Evolutionary conservation across 352 stramenopile species (phyloP).

Genomic region (Globisporangium nagaii): DNA sequence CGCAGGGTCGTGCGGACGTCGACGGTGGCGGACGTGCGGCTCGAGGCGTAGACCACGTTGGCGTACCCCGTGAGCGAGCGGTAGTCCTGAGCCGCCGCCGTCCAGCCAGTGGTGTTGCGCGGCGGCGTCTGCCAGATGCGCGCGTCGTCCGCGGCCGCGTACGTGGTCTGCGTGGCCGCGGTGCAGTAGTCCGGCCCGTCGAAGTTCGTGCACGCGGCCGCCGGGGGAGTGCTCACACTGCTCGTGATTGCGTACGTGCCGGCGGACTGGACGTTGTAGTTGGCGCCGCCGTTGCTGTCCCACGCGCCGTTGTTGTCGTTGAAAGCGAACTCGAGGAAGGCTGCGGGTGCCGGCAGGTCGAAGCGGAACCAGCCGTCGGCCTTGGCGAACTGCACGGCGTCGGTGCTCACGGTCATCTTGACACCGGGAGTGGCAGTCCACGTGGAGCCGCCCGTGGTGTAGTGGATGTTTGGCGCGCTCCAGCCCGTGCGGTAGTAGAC

Average conservation of each 20-base stretch:
- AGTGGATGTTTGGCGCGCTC: slow-evolving; percentile 38
- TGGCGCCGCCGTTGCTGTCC: slow-evolving; percentile 35
- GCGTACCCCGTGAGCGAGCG: background rate
- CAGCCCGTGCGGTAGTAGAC: slow-evolving; percentile 44
- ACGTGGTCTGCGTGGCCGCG: slow-evolving; percentile 13
- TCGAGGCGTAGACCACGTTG: background rate
- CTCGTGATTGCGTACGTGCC: slow-evolving; percentile 30
- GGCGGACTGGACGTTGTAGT: slow-evolving; percentile 26
- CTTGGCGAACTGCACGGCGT: slow-evolving; percentile 26
- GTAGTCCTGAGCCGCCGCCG: background rate
- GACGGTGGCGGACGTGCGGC: background rate
- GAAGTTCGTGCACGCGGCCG: slow-evolving; percentile 24
- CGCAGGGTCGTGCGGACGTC: slow-evolving; percentile 13
- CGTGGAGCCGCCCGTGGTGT: slow-evolving; percentile 16
- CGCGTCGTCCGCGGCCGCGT: slow-evolving; percentile 17
- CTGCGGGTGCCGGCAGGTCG: slow-evolving; percentile 13
- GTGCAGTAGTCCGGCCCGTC: slow-evolving; percentile 25
- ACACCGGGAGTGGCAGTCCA: slow-evolving; percentile 29
- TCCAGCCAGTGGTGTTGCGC: background rate
- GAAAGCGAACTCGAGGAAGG: slow-evolving; percentile 28
- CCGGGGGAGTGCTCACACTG: slow-evolving; percentile 17
- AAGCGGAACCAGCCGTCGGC: slow-evolving; percentile 38
- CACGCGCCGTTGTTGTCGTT: slow-evolving; percentile 34
- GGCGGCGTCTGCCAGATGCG: background rate
- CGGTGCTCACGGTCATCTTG: slow-evolving; percentile 26